Evolutionary conservation across 2,329 filamentous ascomycete species (phyloP), one percentile per base, ranked within the genome.

Genomic region (Penicillium sp.): DNA sequence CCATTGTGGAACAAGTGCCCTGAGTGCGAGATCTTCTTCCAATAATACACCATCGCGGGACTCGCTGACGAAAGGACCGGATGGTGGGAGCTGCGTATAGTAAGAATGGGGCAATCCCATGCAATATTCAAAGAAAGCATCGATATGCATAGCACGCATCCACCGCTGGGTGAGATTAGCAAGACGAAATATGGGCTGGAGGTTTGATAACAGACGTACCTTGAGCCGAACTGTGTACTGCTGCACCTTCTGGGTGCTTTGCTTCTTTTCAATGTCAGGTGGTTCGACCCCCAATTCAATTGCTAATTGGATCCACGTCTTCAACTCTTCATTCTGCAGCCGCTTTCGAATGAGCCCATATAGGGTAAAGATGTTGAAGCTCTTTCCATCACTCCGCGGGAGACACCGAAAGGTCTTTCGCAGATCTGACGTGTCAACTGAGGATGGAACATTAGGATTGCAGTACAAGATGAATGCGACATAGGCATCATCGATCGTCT

Each of bases 141-240:
- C 90, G 50, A 96, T 86, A 70, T 96, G 92, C 88, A 96, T 93
- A 6, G 91, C 92, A 70, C 91, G 90, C 90, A 97, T 94, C 92
- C 92, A 97, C 68, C 93, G 87, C 89, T 90, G 65, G 38, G 45
- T 25, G 8, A 46, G 2, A 47, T 64, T 56, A 60, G 55, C 42
- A 47, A 40, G n/a, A n/a, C 12, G 21, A 46, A 23, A 18, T 32
- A 31, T 18, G 51, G 9, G 6, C 10, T 18, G 31, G 27, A 51
- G 16, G 4, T 1, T 31, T 18, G n/a, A 31, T 4, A 32, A 38
- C 47, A 47, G 39, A 67, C 75, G 67, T 74, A 92, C 90, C 84
- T 97, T 97, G 54, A 97, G 77, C 55, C 92, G 84, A 45, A 97
- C 92, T 41, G 90, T 91, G 77, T 96, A 97, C 71, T 97, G 92